These are phyloP conservation scores for Stipa capillata DNA, from an alignment of 176 grass and related monocot species.

Conservation along the genomic window DNA sequence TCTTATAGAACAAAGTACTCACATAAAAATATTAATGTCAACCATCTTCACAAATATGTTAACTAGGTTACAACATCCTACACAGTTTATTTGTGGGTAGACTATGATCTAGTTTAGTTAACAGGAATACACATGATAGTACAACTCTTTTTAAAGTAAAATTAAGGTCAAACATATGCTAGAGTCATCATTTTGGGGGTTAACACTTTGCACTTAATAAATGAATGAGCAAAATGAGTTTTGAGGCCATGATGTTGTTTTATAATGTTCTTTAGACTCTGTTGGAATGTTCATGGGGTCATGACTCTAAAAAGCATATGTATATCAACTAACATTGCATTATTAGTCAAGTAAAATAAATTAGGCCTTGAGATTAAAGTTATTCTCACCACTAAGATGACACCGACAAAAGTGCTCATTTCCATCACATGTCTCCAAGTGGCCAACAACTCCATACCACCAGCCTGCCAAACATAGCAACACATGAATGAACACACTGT, in stretches of 20 bases:
- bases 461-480: slow-evolving; percentile 70
- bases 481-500: slow-evolving; percentile 28
- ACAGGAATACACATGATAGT: not conserved
- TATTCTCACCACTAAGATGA: slow-evolving; percentile 72
- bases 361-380: slow-evolving; percentile 16
- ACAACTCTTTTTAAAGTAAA: not conserved
- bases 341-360: slow-evolving; percentile 42
- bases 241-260: slow-evolving; percentile 10
- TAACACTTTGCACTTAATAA: slow-evolving; percentile 9
- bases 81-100: not conserved
- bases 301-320: slow-evolving; percentile 18
- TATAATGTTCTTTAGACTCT: slow-evolving; percentile 38
- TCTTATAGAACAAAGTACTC: not conserved
- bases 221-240: not conserved
- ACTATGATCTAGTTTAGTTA: not conserved
- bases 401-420: slow-evolving; percentile 73
- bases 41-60: slow-evolving; percentile 1
- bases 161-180: slow-evolving; percentile 23
- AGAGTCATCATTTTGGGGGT: not conserved
- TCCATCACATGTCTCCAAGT: slow-evolving; percentile 85
- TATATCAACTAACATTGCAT: slow-evolving; percentile 18
- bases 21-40: not conserved
- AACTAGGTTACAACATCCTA: not conserved
- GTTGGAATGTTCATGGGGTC: slow-evolving; percentile 20
- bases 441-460: slow-evolving; percentile 98